Evolutionary conservation across 1,284 basidiomycete genomes (phyloP).

Genomic region (Erythrobasidium hasegawianum): DNA sequence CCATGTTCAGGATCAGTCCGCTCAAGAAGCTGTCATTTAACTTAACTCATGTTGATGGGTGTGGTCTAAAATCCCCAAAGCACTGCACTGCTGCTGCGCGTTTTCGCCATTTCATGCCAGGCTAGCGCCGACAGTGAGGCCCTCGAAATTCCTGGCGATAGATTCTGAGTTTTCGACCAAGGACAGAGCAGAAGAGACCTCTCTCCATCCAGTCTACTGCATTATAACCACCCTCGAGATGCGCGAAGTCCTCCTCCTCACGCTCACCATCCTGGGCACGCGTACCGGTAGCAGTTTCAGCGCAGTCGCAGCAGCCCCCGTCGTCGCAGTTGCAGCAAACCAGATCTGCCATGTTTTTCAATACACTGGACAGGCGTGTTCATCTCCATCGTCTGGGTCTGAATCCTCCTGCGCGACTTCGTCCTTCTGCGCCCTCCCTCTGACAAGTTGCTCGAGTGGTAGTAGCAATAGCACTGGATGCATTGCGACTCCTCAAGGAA

Average conservation of each 20-base stretch:
- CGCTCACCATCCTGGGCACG: background rate
- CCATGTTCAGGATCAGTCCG: background rate
- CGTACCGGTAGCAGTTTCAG: background rate
- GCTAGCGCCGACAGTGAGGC: background rate
- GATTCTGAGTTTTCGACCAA: background rate
- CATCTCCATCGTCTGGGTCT: background rate
- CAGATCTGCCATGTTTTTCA: background rate
- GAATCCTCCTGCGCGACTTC: background rate
- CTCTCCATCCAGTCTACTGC: background rate
- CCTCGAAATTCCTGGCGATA: too few relatives aligned
- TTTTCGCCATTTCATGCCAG: background rate
- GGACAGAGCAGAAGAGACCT: background rate
- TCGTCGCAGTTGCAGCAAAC: background rate
- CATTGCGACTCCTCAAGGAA: background rate
- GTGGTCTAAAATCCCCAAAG: background rate
- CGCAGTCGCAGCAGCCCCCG: background rate
- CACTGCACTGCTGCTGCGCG: too few relatives aligned
- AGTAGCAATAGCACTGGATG: slow-evolving; percentile 1
- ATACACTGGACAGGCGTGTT: background rate
- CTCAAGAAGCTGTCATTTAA: background rate
- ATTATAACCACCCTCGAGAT: background rate
- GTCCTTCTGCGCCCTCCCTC: background rate
- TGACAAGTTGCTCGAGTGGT: background rate
- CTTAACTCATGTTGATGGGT: background rate
- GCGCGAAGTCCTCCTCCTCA: slow-evolving; percentile 5